Percentiles rank a stretch among this genome's conserved stretches.
These are phyloP conservation scores for Phytopythium chamaehyphon DNA, from an alignment of 352 stramenopile species.

Conservation along the genomic window DNA sequence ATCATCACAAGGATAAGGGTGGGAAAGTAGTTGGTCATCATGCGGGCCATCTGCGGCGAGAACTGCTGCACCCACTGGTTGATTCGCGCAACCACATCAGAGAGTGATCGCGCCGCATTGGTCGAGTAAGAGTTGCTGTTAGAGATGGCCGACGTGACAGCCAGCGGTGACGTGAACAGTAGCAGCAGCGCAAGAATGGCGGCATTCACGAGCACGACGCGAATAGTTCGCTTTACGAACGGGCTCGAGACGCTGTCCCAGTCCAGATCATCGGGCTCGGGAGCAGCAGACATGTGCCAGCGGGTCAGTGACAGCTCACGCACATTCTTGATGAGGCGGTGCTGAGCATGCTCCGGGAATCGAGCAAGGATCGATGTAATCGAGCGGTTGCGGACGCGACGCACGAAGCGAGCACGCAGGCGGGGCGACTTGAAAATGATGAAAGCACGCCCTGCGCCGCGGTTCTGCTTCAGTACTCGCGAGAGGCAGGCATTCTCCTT, in stretches of 20 bases:
- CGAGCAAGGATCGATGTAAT: constrained; percentile 72
- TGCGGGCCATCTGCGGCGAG: constrained; percentile 77
- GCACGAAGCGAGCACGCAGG: constrained; percentile 71
- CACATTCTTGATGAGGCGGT: constrained; percentile 65
- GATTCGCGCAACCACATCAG: constrained; percentile 58
- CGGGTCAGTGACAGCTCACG: constrained; percentile 71
- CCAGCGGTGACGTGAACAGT: constrained; percentile 80
- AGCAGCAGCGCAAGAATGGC: constrained; percentile 72
- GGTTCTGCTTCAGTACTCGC: constrained; percentile 59
- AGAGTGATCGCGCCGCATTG: constrained; percentile 55
- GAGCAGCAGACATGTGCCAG: constrained; percentile 71
- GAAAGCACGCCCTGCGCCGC: constrained; percentile 73
- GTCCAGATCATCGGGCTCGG: constrained; percentile 82
- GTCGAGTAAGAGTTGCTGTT: constrained; percentile 62
- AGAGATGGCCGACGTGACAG: constrained; percentile 80
- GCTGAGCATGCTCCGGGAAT: constrained; percentile 59
- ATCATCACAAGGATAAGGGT: constrained; percentile 87
- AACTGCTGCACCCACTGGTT: constrained; percentile 51
- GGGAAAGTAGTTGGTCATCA: constrained; percentile 74
- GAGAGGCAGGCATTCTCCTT: constrained; percentile 49
- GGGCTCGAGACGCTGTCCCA: constrained; percentile 84
- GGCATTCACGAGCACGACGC: constrained; percentile 71
- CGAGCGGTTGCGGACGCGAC: constrained; percentile 65
- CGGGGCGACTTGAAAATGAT: constrained; percentile 77
- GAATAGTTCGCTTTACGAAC: constrained; percentile 71